phyloP scores from a whole-genome alignment of 176 grass and related monocot species.

The Phoenix roebelenii region DNA sequence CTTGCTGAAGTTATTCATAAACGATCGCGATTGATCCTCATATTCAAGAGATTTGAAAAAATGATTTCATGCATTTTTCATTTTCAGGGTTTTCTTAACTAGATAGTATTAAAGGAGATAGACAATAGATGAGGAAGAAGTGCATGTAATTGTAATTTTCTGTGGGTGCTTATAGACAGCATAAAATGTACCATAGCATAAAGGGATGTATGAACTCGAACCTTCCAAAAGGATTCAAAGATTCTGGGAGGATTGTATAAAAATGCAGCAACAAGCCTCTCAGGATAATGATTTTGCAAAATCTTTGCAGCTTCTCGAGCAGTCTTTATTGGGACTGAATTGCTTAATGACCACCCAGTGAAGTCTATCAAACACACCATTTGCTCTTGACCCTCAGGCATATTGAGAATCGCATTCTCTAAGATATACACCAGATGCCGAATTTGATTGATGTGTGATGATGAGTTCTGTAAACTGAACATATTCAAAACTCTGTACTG shows the following conservation, averaged over 20 bases:
- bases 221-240: slow-evolving; percentile 85
- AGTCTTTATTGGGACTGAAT: slow-evolving; percentile 56
- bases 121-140: too few species aligned
- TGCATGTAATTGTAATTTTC: too few species aligned
- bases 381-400: slow-evolving; percentile 69
- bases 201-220: slow-evolving; percentile 4
- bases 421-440: slow-evolving; percentile 54
- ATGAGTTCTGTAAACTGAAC: slow-evolving; percentile 53
- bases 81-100: too few species aligned
- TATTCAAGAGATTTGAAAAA: too few species aligned
- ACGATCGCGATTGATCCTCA: too few species aligned
- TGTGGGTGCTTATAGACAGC: too few species aligned
- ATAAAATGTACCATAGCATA: too few species aligned
- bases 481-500: background rate
- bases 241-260: slow-evolving; percentile 74
- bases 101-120: too few species aligned
- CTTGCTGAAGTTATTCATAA: too few species aligned
- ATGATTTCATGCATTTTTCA: too few species aligned
- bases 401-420: slow-evolving; percentile 65
- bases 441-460: slow-evolving; percentile 48
- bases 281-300: slow-evolving; percentile 82
- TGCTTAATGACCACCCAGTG: slow-evolving; percentile 70
- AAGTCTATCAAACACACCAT: slow-evolving; percentile 91
- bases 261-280: slow-evolving; percentile 60
- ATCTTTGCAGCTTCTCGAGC: slow-evolving; percentile 45